phyloP scores from a whole-genome alignment of 306 rosid species.

The Quercus ilex region DNA sequence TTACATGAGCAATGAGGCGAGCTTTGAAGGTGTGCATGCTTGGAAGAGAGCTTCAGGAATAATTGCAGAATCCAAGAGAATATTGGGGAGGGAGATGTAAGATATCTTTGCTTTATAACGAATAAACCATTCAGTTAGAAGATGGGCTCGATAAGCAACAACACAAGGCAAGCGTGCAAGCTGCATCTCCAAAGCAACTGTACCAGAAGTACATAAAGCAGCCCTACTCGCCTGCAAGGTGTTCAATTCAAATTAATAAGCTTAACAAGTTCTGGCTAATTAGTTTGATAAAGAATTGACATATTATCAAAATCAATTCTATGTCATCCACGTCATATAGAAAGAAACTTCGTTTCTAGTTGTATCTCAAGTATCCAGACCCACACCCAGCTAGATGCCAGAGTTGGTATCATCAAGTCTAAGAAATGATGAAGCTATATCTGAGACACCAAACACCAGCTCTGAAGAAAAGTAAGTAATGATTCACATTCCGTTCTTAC shows the following conservation, averaged over 20 bases:
- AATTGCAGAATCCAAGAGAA: constrained; percentile 65
- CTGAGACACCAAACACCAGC: not conserved
- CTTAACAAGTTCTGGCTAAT: not conserved
- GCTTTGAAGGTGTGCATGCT: constrained; percentile 54
- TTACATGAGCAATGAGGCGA: constrained; percentile 55
- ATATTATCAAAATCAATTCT: not conserved
- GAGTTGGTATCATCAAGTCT: not conserved
- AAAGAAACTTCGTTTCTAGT: not conserved
- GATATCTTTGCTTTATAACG: constrained; percentile 59
- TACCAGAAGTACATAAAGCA: constrained; percentile 90
- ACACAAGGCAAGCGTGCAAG: constrained; percentile 83
- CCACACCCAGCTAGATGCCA: not conserved
- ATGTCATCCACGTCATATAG: not conserved
- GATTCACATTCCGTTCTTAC: not conserved
- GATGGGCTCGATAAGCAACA: constrained; percentile 82
- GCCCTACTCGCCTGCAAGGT: constrained; percentile 74
- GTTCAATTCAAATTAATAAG: constrained; percentile 16
- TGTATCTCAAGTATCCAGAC: not conserved
- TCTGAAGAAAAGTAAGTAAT: not conserved
- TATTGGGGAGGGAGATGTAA: constrained; percentile 80
- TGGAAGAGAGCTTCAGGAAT: constrained; percentile 83
- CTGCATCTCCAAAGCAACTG: constrained; percentile 79
- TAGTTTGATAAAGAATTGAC: not conserved
- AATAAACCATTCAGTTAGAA: constrained; percentile 78
- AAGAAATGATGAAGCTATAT: not conserved